These are phyloP conservation scores for Akanthomyces lecanii DNA, from an alignment of 2,329 filamentous ascomycete species.

Conservation along the genomic window DNA sequence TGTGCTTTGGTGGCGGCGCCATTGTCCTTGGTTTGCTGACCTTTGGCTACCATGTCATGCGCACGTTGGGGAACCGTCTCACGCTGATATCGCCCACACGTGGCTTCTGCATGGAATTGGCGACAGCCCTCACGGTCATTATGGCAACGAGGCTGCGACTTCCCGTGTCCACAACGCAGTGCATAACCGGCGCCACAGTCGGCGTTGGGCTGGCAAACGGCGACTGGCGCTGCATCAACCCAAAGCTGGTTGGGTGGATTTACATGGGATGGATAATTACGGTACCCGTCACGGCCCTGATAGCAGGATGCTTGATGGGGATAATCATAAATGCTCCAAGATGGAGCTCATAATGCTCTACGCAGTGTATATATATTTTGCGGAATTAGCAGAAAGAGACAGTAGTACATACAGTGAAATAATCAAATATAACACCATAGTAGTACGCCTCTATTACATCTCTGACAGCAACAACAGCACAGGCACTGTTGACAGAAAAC, in stretches of 20 bases:
- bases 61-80: conserved; percentile 51
- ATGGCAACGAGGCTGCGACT: conserved; percentile 49
- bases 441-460: not conserved
- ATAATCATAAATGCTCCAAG: conserved; percentile 51
- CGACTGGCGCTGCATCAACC: conserved; percentile 47
- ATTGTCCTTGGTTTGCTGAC: conserved; percentile 57
- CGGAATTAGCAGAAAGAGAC: not conserved
- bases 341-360: conserved; percentile 21
- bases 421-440: not conserved
- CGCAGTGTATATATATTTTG: not conserved
- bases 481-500: not conserved
- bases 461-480: not conserved
- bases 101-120: conserved; percentile 49
- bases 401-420: not conserved
- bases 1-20: conserved; percentile 43
- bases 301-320: conserved; percentile 51
- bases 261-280: conserved; percentile 49
- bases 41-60: conserved; percentile 62
- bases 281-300: conserved; percentile 44
- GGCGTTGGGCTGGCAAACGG: conserved; percentile 49
- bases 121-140: conserved; percentile 49
- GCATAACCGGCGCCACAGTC: conserved; percentile 48
- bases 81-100: conserved; percentile 51
- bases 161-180: conserved; percentile 51
- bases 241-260: conserved; percentile 43